Evolutionary conservation across 2,329 filamentous ascomycete species (phyloP), one percentile per base, ranked within the genome.

Genomic region (Sarocladiaceae sp.): DNA sequence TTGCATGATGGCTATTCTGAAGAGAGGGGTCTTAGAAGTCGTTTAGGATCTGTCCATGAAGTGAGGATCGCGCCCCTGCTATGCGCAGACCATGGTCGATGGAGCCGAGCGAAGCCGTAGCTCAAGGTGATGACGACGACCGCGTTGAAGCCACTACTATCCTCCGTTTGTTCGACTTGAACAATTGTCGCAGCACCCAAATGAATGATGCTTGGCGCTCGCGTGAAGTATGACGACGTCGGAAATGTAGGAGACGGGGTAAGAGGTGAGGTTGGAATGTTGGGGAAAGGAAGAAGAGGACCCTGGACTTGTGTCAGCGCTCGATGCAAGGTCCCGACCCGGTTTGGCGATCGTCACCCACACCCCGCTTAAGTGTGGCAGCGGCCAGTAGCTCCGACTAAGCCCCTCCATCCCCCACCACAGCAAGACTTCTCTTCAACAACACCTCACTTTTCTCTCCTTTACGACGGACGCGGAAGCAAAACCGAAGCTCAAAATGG

Each of bases 1-100:
- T 64, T 78, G 76, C 76, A 79, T 79, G 62, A 64, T 71, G 55
- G 54, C 56, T 57, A 60, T 62, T 57, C 58, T 60, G 60, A 56
- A 53, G 51, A 37, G 55, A 50, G 53, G 52, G 12, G 17, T 22
- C 4, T 8, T 7, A 6, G 23, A 44, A 10, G 10, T 4, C 11
- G 23, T 44, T n/a, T n/a, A n/a, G n/a, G 29, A 17, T 15, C n/a
- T 11, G 25, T 6, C 28, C 13, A 4, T 5, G n/a, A 5, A 10
- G 15, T 31, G 44, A 48, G 44, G 44, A 26, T 48, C 44, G n/a
- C 22, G 44, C 44, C 26, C 33, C 44, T 4, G 44, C 44, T 48
- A 48, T 48, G 44, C 44, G 44, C 26, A 13, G 26, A 26, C n/a
- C 44, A 48, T 48, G 25, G 26, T 22, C 17, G 44, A 18, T 33